phyloP scores from a whole-genome alignment of 2,329 filamentous ascomycete genomes.

The Neurospora sp. region DNA sequence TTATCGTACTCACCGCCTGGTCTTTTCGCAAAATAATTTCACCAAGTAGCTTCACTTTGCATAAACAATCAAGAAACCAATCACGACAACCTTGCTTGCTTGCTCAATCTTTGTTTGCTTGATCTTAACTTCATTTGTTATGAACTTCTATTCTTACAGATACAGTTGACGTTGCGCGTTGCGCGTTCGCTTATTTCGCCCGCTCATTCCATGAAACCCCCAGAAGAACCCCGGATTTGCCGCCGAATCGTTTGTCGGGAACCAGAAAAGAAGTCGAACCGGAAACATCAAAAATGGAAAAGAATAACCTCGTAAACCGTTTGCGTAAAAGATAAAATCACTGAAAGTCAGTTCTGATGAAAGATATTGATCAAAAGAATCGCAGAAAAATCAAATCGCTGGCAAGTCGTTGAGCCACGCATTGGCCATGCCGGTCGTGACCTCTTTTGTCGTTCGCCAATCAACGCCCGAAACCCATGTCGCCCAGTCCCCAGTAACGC shows the following conservation, averaged over 20 bases:
- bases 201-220: background rate
- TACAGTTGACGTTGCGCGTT: background rate
- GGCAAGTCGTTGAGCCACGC: background rate
- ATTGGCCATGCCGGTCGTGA: background rate
- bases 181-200: background rate
- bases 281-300: background rate
- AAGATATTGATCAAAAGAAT: slow-evolving; percentile 1
- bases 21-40: background rate
- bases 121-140: background rate
- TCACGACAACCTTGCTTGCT: background rate
- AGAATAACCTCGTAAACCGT: background rate
- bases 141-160: background rate
- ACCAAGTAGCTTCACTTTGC: background rate
- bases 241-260: background rate
- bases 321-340: background rate
- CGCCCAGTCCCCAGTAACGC: background rate
- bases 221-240: background rate
- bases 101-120: background rate
- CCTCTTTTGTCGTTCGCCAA: background rate
- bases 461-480: background rate
- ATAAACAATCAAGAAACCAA: background rate
- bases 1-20: background rate
- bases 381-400: background rate
- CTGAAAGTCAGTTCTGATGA: background rate
- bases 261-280: background rate